These are phyloP conservation scores for Orbilia quercus DNA, from an alignment of 2,329 filamentous ascomycete species.

Conservation along the genomic window DNA sequence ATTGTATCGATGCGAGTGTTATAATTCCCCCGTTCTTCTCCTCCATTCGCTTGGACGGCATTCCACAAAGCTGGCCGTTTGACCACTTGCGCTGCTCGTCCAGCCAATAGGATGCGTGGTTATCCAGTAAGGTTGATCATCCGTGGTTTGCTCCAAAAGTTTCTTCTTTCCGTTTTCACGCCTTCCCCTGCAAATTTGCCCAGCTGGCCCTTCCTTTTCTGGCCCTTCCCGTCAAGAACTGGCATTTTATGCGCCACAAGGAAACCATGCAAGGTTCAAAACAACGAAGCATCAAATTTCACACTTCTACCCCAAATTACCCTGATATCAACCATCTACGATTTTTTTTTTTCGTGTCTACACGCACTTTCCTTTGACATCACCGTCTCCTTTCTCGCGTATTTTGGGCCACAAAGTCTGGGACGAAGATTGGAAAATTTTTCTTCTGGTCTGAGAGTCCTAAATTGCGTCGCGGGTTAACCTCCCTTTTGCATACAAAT, in stretches of 20 bases:
- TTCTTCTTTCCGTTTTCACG: conserved; percentile 57
- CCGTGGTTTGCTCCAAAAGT: conserved; percentile 54
- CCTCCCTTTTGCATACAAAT: not conserved
- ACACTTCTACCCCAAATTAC: conserved; percentile 49
- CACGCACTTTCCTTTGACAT: conserved; percentile 22
- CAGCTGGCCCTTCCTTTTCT: conserved; percentile 56
- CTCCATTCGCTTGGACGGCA: not conserved
- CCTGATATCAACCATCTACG: conserved; percentile 39
- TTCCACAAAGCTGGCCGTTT: conserved; percentile 51
- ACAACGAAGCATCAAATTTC: conserved; percentile 57
- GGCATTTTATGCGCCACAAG: conserved; percentile 56
- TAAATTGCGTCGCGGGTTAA: conserved; percentile 1
- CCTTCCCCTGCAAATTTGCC: conserved; percentile 54
- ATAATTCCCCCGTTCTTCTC: not conserved
- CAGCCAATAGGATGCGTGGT: conserved; percentile 54
- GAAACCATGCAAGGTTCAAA: conserved; percentile 55
- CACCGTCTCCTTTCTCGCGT: conserved; percentile 14
- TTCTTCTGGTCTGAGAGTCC: conserved; percentile 14
- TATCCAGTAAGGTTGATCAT: conserved; percentile 52
- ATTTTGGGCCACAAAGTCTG: conserved; percentile 4
- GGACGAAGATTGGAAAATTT: conserved; percentile 22
- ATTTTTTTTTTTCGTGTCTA: conserved; percentile 37
- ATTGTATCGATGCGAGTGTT: not conserved
- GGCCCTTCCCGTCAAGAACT: conserved; percentile 55
- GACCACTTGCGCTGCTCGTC: conserved; percentile 15